These are phyloP conservation scores for Diplodia mutila DNA, from an alignment of 2,329 filamentous ascomycete species.

Conservation along the genomic window DNA sequence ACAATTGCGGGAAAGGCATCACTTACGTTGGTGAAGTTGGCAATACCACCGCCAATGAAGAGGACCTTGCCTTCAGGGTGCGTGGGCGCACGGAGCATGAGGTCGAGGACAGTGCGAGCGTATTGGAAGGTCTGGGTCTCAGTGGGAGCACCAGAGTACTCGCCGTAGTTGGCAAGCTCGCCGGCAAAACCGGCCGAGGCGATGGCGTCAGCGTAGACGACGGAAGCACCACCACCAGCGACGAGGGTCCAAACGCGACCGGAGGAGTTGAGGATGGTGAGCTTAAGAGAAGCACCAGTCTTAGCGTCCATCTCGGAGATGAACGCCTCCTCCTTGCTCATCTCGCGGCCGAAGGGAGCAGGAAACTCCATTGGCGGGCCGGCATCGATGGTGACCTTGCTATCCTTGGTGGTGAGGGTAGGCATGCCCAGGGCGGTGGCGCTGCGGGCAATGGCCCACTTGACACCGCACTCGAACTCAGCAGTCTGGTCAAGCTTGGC, in stretches of 20 bases:
- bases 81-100: conserved; percentile 90
- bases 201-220: conserved; percentile 98
- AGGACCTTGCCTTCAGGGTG: conserved; percentile 93
- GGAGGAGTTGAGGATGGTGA: conserved; percentile 89
- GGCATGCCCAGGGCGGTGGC: conserved; percentile 86
- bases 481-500: conserved; percentile 99
- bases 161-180: conserved; percentile 98
- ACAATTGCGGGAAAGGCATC: not conserved
- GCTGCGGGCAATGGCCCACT: conserved; percentile 96
- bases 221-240: conserved; percentile 98
- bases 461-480: conserved; percentile 98
- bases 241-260: conserved; percentile 98
- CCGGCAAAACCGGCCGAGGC: conserved; percentile 92
- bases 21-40: conserved; percentile 97
- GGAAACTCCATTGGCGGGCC: conserved; percentile 99
- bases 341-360: conserved; percentile 96
- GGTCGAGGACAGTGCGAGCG: conserved; percentile 91
- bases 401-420: conserved; percentile 60
- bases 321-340: conserved; percentile 99
- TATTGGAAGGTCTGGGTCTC: conserved; percentile 99
- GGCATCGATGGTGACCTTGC: conserved; percentile 90
- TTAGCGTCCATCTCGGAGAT: conserved; percentile 98
- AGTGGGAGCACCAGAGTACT: conserved; percentile 98
- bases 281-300: conserved; percentile 97
- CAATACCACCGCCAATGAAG: conserved; percentile 99